Percentiles rank a stretch among this genome's conserved stretches.
Evolutionary conservation across 2,329 filamentous ascomycete species (phyloP).

Genomic region (Nothophaeocryptopus gaeumannii): DNA sequence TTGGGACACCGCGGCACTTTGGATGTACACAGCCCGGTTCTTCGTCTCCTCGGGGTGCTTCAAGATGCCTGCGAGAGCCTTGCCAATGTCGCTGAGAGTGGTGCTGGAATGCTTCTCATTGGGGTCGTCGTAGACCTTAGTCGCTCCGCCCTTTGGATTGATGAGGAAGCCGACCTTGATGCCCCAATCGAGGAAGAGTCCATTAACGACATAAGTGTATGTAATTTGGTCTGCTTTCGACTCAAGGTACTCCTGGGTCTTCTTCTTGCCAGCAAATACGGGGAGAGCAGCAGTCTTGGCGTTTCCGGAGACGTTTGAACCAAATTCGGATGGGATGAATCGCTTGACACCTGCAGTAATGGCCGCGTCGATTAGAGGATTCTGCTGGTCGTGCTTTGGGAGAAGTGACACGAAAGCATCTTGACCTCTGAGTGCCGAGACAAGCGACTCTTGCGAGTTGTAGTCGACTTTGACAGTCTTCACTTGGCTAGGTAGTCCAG

Average conservation of each 20-base stretch:
- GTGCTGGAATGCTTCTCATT: conserved; percentile 34
- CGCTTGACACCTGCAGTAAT: conserved; percentile 38
- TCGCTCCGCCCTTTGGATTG: conserved; percentile 29
- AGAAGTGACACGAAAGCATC: conserved; percentile 34
- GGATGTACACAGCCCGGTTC: conserved; percentile 39
- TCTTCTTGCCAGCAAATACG: conserved; percentile 38
- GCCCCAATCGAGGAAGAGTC: conserved; percentile 39
- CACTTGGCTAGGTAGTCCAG: conserved; percentile 41
- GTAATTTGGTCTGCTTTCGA: conserved; percentile 30
- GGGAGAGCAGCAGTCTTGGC: conserved; percentile 33
- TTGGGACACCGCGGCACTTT: conserved; percentile 36
- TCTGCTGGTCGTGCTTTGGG: conserved; percentile 14
- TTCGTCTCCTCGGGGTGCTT: conserved; percentile 35
- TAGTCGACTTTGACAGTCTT: conserved; percentile 47
- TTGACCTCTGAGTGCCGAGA: conserved; percentile 36
- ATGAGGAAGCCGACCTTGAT: conserved; percentile 31
- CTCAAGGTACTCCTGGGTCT: conserved; percentile 37
- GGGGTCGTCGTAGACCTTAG: conserved; percentile 37
- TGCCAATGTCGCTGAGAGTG: conserved; percentile 33
- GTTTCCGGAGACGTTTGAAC: conserved; percentile 36
- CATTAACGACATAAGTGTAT: conserved; percentile 36
- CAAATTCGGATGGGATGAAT: conserved; percentile 44
- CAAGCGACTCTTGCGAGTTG: conserved; percentile 38
- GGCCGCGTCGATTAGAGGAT: conserved; percentile 41
- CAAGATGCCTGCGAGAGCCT: conserved; percentile 35